Base-by-base conservation (phyloP, 345 rosid species). In the Citrus medica region DNA sequence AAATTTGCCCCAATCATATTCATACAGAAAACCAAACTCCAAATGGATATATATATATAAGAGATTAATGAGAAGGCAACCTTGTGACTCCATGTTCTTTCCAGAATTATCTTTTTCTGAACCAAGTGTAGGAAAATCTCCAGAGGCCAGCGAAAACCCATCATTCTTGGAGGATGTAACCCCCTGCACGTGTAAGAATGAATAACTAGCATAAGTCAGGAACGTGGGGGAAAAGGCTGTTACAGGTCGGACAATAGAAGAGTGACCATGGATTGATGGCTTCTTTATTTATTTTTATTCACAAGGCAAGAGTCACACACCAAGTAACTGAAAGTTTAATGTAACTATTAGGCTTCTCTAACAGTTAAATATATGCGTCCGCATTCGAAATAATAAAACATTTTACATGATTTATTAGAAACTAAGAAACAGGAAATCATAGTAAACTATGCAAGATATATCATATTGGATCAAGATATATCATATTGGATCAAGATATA, bases 91-190 rank as follows among this genome's bases (percentile, higher is more conserved):
- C 7, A 80, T 5, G 82, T 84, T 86, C 79, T 86, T 92, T 65
- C 80, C 91, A 79, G 90, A 83, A 81, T 77, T 78, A 67, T 87
- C 94, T 75, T 87, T 96, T 67, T 94, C 96, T n/a, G 96, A 85
- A 71, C 98, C 98, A 80, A 97, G 98, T 10, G 91, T 86, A 37
- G 99, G 99, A 82, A 97, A 97, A 86, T 97, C 99, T 79, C 98
- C 96, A 70, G 98, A 85, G 65, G 91, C 83, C 83, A 93, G 86
- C 79, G 98, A 90, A 88, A 97, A 97, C 68, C 88, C 92, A 72
- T 90, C 97, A 71, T 84, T 89, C 88, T 92, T 92, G 61, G 86
- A 80, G 58, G 90, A 88, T 80, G 83, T 27, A 38, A 80, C 75
- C 80, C 95, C 97, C 99, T 97, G 92, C 84, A 84, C n/a, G 66